Conservation (phyloP, 2,329 filamentous ascomycete species). For the Diplodia sapinea region DNA sequence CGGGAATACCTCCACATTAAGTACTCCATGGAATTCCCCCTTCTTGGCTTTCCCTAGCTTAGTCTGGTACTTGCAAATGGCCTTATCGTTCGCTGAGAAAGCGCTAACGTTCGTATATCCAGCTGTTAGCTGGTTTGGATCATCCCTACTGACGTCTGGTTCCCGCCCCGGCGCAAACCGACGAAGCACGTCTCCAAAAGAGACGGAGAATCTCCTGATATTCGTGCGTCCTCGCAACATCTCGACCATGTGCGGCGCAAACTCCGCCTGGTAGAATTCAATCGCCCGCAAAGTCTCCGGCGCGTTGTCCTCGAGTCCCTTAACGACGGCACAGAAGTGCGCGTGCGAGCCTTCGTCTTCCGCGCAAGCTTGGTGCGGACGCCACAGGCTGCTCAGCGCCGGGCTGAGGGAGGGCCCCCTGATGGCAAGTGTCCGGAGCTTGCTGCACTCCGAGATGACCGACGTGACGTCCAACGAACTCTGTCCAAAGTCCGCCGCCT, state of each 20-base stretch:
- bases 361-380: conserved; percentile 1
- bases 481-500: background rate
- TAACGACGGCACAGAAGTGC: conserved; percentile 16
- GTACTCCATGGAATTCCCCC: background rate
- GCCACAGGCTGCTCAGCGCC: conserved; percentile 5
- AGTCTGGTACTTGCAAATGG: background rate
- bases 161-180: conserved; percentile 32
- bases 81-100: conserved; percentile 36
- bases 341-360: conserved; percentile 22
- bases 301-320: conserved; percentile 5
- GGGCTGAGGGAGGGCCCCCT: conserved; percentile 18
- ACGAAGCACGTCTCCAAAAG: conserved; percentile 7
- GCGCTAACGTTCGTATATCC: conserved; percentile 33
- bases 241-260: background rate
- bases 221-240: background rate
- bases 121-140: conserved; percentile 39
- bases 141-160: background rate
- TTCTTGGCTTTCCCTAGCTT: background rate
- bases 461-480: background rate
- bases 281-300: background rate
- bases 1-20: background rate
- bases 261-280: conserved; percentile 24
- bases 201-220: conserved; percentile 13
- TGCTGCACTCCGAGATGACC: conserved; percentile 2
- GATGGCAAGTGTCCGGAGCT: conserved; percentile 19